Conservation (phyloP, 2,329 filamentous ascomycete genomes). For the Trichoderma gracile region DNA sequence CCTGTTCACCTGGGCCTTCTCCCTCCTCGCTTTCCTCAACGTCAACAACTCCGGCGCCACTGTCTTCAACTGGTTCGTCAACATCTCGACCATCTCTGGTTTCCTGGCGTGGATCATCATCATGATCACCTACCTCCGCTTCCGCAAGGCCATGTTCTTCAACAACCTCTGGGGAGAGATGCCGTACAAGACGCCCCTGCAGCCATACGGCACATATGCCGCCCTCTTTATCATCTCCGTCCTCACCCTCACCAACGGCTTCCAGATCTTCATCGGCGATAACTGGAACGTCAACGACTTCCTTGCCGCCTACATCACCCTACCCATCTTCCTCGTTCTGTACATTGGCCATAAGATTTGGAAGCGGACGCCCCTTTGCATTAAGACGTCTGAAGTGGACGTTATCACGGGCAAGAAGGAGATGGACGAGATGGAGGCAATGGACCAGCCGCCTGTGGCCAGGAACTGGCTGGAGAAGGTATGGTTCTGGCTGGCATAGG, state of each 20-base stretch:
- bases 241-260: slow-evolving; percentile 73
- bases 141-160: slow-evolving; percentile 56
- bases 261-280: slow-evolving; percentile 68
- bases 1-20: slow-evolving; percentile 57
- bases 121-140: slow-evolving; percentile 60
- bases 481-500: slow-evolving; percentile 59
- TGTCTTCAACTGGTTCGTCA: slow-evolving; percentile 72
- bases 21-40: slow-evolving; percentile 70
- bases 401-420: slow-evolving; percentile 60
- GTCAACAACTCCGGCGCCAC: slow-evolving; percentile 60
- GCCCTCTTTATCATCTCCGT: slow-evolving; percentile 59
- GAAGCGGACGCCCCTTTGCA: slow-evolving; percentile 47
- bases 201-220: slow-evolving; percentile 66
- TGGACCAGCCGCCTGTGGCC: slow-evolving; percentile 49
- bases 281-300: slow-evolving; percentile 66
- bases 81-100: slow-evolving; percentile 64
- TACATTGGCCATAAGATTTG: slow-evolving; percentile 62
- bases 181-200: slow-evolving; percentile 54
- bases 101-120: slow-evolving; percentile 63
- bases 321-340: slow-evolving; percentile 60
- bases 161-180: slow-evolving; percentile 53
- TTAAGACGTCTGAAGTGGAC: slow-evolving; percentile 53
- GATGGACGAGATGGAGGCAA: slow-evolving; percentile 59
- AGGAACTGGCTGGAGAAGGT: slow-evolving; percentile 53
- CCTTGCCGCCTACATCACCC: slow-evolving; percentile 62